These are phyloP conservation scores for Triticum monococcum DNA, from an alignment of 176 grass and related monocot genomes.

Conservation along the genomic window DNA sequence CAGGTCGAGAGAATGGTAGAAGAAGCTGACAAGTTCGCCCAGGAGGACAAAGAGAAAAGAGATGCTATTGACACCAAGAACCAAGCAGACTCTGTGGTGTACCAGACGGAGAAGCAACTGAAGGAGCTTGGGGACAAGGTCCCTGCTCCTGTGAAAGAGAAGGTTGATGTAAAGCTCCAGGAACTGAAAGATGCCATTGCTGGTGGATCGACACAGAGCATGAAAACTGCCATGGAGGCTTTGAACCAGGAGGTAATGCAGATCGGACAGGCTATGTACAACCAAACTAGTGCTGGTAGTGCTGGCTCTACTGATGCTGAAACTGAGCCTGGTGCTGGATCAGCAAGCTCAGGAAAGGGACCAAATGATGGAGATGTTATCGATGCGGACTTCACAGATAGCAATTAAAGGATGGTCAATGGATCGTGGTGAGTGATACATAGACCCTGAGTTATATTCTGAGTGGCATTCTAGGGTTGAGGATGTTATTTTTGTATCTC, in stretches of 20 bases:
- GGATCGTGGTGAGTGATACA: slow-evolving; percentile 6
- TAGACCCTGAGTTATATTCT: slow-evolving; percentile 16
- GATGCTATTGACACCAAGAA: slow-evolving; percentile 98
- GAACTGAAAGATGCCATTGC: slow-evolving; percentile 87
- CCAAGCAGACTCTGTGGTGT: slow-evolving; percentile 83
- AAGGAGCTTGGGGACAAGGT: slow-evolving; percentile 96
- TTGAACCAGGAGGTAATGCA: slow-evolving; percentile 99
- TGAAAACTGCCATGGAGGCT: slow-evolving; percentile 85
- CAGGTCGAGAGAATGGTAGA: slow-evolving; percentile 95
- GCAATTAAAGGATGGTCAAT: slow-evolving; percentile 49
- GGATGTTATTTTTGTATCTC: slow-evolving; percentile 39
- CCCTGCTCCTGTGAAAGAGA: slow-evolving; percentile 72
- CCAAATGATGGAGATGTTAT: slow-evolving; percentile 82
- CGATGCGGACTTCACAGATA: slow-evolving; percentile 92
- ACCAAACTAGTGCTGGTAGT: slow-evolving; percentile 53
- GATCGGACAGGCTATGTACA: slow-evolving; percentile 88
- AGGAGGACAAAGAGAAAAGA: slow-evolving; percentile 98
- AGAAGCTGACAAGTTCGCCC: slow-evolving; percentile 90
- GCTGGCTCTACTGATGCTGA: slow-evolving; percentile 50
- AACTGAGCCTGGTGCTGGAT: slow-evolving; percentile 57
- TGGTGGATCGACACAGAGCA: slow-evolving; percentile 73
- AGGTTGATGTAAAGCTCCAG: slow-evolving; percentile 77
- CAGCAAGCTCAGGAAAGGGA: slow-evolving; percentile 34
- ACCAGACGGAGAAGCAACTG: slow-evolving; percentile 97
- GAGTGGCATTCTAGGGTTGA: slow-evolving; percentile 13